phyloP scores from a whole-genome alignment of 179 eudicot genomes.

The Beta macrorhiza region DNA sequence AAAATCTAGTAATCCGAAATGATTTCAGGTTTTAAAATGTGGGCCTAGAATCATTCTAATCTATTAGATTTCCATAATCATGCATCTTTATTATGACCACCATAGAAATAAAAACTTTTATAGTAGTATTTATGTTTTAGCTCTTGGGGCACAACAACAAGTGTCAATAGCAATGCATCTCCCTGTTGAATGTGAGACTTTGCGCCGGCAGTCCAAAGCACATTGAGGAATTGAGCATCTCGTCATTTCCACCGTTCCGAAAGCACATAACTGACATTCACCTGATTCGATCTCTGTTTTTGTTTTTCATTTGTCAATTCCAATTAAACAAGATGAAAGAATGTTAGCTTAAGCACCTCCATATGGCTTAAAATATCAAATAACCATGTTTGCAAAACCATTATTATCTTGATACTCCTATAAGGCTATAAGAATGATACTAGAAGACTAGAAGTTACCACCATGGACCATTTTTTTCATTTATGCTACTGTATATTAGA shows the following conservation, averaged over 20 bases:
- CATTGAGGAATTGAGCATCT: conserved; percentile 41
- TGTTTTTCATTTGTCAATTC: not conserved
- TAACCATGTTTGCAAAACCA: too few relatives aligned
- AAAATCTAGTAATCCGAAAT: too few relatives aligned
- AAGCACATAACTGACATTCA: conserved; percentile 32
- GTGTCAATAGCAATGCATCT: conserved; percentile 47
- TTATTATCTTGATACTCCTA: too few relatives aligned
- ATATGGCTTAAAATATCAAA: not conserved
- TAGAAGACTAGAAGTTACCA: too few relatives aligned
- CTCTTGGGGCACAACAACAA: conserved; percentile 35
- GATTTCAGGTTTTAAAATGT: too few relatives aligned
- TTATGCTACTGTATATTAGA: too few relatives aligned
- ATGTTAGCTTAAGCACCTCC: not conserved
- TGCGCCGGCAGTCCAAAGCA: conserved; percentile 31
- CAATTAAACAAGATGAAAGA: not conserved
- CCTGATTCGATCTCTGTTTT: conserved; percentile 16
- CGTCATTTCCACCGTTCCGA: conserved; percentile 40
- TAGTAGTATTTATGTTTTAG: not conserved
- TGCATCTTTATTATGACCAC: too few relatives aligned
- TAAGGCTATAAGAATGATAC: too few relatives aligned
- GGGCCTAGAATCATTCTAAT: too few relatives aligned
- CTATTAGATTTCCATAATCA: too few relatives aligned
- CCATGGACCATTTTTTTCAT: too few relatives aligned
- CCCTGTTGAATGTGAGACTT: conserved; percentile 38
- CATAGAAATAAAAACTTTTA: too few relatives aligned